Evolutionary conservation across 805 yeast species (phyloP).

Genomic region (Wickerhamiella kurtzmanii): DNA sequence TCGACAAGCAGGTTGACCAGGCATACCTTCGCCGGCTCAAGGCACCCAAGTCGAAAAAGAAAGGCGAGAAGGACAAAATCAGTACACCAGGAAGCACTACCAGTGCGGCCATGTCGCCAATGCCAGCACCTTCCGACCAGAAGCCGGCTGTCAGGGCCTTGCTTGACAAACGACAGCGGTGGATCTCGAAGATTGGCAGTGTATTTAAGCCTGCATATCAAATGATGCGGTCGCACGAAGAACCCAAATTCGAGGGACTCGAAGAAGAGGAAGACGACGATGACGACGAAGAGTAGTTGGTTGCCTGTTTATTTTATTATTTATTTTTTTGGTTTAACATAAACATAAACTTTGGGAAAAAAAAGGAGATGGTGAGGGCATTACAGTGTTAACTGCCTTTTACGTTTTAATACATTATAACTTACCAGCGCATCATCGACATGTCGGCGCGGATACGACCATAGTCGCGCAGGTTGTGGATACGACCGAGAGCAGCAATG

Average conservation of each 20-base stretch:
- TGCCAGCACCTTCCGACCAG: conserved; percentile 34
- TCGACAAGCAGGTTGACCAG: conserved; percentile 94
- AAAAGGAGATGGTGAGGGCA: not conserved
- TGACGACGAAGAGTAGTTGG: not conserved
- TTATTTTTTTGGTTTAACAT: no score
- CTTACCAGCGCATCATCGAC: conserved; percentile 29
- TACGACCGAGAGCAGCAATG: conserved; percentile 82
- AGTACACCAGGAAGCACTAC: conserved; percentile 19
- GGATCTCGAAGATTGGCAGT: conserved; percentile 86
- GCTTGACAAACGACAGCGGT: conserved; percentile 71
- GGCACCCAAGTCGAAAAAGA: conserved; percentile 55
- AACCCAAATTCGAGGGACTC: conserved; percentile 40
- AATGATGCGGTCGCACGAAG: conserved; percentile 65
- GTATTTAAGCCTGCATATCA: conserved; percentile 52
- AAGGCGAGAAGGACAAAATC: conserved; percentile 18
- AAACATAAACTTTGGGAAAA: no score
- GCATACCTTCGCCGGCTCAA: conserved; percentile 74
- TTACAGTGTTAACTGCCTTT: no score
- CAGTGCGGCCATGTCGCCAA: conserved; percentile 11
- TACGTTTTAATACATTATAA: conserved; percentile 1
- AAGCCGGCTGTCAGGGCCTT: conserved; percentile 66
- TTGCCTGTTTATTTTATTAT: no score
- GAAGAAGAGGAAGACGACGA: conserved; percentile 22
- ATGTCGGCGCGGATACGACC: conserved; percentile 40
- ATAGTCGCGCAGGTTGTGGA: conserved; percentile 56